phyloP scores from a whole-genome alignment of 208 protist genomes.

The Acanthamoeba triangularis region DNA sequence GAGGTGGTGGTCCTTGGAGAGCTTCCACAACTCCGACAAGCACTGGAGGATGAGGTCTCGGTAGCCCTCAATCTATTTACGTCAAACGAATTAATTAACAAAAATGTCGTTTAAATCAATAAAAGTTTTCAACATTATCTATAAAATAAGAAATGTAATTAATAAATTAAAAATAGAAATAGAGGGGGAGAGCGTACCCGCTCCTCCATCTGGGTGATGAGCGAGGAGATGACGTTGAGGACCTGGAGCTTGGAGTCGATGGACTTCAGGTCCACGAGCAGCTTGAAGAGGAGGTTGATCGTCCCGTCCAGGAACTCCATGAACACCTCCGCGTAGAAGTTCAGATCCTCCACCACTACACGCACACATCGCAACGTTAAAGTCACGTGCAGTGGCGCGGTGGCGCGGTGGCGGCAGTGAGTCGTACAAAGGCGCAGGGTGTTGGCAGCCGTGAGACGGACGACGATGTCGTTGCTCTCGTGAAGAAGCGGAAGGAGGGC shows the following conservation, averaged over 20 bases:
- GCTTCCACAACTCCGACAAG: slow-evolving; percentile 64
- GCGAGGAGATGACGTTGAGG: slow-evolving; percentile 68
- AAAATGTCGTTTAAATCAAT: background rate
- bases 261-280: slow-evolving; percentile 39
- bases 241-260: slow-evolving; percentile 74
- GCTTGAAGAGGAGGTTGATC: slow-evolving; percentile 69
- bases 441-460: slow-evolving; percentile 65
- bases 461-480: slow-evolving; percentile 71
- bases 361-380: too few relatives aligned
- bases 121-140: too few relatives aligned
- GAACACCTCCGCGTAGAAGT: slow-evolving; percentile 59
- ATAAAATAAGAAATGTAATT: background rate
- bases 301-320: slow-evolving; percentile 52
- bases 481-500: slow-evolving; percentile 63
- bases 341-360: slow-evolving; percentile 63
- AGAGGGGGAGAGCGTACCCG: background rate
- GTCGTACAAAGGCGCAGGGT: slow-evolving; percentile 52
- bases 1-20: slow-evolving; percentile 62
- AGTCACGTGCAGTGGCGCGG: background rate
- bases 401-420: background rate
- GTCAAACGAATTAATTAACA: background rate
- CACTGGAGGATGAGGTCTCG: slow-evolving; percentile 46
- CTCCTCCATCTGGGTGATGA: slow-evolving; percentile 73
- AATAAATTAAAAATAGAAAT: background rate
- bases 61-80: slow-evolving; percentile 56